These are phyloP conservation scores for Axilococcus clingmanii DNA, from an alignment of 139 green algal species.

Conservation along the genomic window DNA sequence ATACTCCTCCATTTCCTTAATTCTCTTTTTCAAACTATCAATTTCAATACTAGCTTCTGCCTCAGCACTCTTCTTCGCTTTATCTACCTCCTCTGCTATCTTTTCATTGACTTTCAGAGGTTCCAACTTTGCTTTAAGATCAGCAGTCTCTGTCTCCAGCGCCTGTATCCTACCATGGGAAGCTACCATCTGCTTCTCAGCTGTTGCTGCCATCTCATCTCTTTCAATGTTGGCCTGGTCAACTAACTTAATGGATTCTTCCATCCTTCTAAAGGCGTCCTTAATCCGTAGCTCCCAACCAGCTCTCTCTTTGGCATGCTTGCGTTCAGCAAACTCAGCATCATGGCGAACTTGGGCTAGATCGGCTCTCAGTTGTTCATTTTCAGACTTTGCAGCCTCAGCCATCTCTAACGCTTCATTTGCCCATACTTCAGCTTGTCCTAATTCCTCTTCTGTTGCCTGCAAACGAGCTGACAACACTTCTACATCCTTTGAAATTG, in stretches of 20 bases:
- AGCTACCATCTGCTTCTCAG: slow-evolving; percentile 15
- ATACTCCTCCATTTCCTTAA: slow-evolving; percentile 22
- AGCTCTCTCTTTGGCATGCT: slow-evolving; percentile 14
- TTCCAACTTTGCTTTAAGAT: slow-evolving; percentile 15
- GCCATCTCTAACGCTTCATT: slow-evolving; percentile 20
- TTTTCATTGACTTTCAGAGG: slow-evolving; percentile 1
- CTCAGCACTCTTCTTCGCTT: slow-evolving; percentile 7
- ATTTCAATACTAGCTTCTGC: slow-evolving; percentile 26
- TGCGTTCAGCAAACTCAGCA: slow-evolving; percentile 13
- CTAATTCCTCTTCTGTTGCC: slow-evolving; percentile 9
- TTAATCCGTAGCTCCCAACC: slow-evolving; percentile 22
- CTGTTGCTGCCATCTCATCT: slow-evolving; percentile 1
- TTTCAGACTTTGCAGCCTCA: slow-evolving; percentile 8
- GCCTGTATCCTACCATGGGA: slow-evolving; percentile 1
- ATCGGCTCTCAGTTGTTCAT: slow-evolving; percentile 1
- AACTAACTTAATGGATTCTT: slow-evolving; percentile 5
- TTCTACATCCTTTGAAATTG: not conserved
- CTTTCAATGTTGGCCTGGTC: too few relatives aligned
- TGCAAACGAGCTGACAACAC: slow-evolving; percentile 8
- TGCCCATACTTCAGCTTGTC: slow-evolving; percentile 15
- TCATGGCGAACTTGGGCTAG: not conserved
- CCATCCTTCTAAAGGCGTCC: slow-evolving; percentile 8
- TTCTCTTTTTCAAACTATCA: slow-evolving; percentile 12
- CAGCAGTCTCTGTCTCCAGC: slow-evolving; percentile 12
- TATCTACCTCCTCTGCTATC: slow-evolving; percentile 3